Conservation (phyloP, 495 filamentous ascomycete species). For the Daldinia bambusicola region DNA sequence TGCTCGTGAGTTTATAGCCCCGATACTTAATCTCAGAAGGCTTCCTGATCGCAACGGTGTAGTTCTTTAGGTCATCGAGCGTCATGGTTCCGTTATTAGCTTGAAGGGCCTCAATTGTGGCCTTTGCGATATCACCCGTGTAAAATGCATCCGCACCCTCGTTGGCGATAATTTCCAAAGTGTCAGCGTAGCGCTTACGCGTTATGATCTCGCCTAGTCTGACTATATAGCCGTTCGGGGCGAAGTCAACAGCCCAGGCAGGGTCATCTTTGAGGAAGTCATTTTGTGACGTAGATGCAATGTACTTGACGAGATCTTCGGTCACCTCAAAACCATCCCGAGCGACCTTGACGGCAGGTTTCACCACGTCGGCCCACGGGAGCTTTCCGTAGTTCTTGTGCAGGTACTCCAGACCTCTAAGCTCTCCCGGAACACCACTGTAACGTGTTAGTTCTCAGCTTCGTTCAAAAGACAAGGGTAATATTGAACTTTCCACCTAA, state of each 20-base stretch:
- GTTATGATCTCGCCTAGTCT: constrained; percentile 75
- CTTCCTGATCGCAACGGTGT: constrained; percentile 69
- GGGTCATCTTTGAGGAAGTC: constrained; percentile 64
- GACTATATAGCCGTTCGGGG: constrained; percentile 71
- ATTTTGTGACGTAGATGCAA: constrained; percentile 52
- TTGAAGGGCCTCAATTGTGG: constrained; percentile 71
- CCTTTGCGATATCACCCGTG: constrained; percentile 71
- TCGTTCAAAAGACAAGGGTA: neutral
- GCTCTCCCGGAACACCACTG: constrained; percentile 80
- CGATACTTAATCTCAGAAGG: constrained; percentile 72
- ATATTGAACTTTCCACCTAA: neutral
- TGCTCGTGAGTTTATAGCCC: constrained; percentile 70
- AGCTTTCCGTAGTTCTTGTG: constrained; percentile 77
- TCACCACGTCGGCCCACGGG: constrained; percentile 72
- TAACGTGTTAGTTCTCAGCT: constrained; percentile 16
- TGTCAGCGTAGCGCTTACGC: constrained; percentile 76
- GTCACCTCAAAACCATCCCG: constrained; percentile 73
- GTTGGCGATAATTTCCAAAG: constrained; percentile 73
- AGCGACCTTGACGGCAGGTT: constrained; percentile 74
- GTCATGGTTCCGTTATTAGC: constrained; percentile 79
- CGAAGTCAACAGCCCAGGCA: constrained; percentile 82
- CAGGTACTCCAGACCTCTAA: constrained; percentile 76
- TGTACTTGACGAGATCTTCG: constrained; percentile 71
- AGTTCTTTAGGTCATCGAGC: constrained; percentile 74
- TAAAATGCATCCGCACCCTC: constrained; percentile 79